Evolutionary conservation across 106 monocot genomes (phyloP), one percentile per base, ranked within the genome.

Genomic region (Allium cepa): DNA sequence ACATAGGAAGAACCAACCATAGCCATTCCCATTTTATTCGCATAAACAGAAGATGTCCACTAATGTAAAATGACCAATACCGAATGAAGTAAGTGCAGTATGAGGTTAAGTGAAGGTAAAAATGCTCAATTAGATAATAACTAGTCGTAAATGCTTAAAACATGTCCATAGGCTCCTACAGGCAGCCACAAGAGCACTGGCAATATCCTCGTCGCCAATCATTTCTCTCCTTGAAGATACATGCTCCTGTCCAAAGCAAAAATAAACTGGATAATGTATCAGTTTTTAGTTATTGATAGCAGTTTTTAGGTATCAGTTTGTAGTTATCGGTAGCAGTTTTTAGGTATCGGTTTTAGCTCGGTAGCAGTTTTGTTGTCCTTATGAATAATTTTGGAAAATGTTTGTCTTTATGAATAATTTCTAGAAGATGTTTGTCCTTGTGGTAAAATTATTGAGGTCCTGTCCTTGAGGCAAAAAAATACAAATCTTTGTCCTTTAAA

Each of bases 141-240:
- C 56, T 99, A 84, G 60, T 90, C 90, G 79, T 99, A 99, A 28
- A 90, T 76, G 49, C 71, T 70, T 64, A 99, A 65, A 16, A 93
- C 87, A 55, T 79, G 79, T 58, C 93, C 99, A 36, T 77, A 71
- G 56, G 90, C 71, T 71, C 81, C 90, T 85, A 77, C 93, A 99
- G 46, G 87, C 87, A 46, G 75, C 85, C 75, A 99, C 82, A 79
- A 99, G 99, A 49, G 90, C 72, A 79, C 90, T 87, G 58, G 99
- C 83, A 75, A 93, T 81, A 72, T 93, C 93, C 47, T 99, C 99
- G 55, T 93, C 99, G 51, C 92, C 93, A 64, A 93, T 79, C 74
- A 87, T 71, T 71, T 93, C 93, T 47, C 72, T 59, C 47, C 90
- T 83, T 49, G 92, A 84, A 53, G 60, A 66, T 45, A 84, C 60